Evolutionary conservation across 2,329 filamentous ascomycete genomes (phyloP).

Genomic region (Monilinia vaccinii-corymbosi): DNA sequence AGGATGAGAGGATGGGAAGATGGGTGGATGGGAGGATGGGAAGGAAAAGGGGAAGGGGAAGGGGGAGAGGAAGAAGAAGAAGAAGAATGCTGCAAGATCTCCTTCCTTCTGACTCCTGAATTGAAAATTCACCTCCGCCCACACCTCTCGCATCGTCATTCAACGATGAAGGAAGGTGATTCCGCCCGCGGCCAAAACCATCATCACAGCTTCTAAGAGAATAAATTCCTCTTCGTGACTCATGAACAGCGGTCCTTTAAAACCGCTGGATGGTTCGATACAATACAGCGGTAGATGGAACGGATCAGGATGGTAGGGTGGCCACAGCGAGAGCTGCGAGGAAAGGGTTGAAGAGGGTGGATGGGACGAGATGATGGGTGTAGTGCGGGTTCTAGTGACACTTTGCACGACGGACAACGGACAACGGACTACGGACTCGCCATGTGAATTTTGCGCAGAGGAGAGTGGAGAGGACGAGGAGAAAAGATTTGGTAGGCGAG

Average conservation of each 20-base stretch:
- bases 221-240: slow-evolving; percentile 38
- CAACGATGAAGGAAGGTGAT: slow-evolving; percentile 39
- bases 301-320: slow-evolving; percentile 49
- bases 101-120: slow-evolving; percentile 14
- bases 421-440: too few species aligned
- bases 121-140: slow-evolving; percentile 15
- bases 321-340: slow-evolving; percentile 40
- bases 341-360: slow-evolving; percentile 34
- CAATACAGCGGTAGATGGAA: slow-evolving; percentile 49
- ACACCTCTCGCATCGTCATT: slow-evolving; percentile 15
- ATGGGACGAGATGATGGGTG: slow-evolving; percentile 14
- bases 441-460: slow-evolving; percentile 16
- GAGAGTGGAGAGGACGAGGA: slow-evolving; percentile 25
- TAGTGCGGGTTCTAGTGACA: slow-evolving; percentile 17
- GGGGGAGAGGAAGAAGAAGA: not conserved
- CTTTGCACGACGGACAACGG: slow-evolving; percentile 3
- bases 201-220: slow-evolving; percentile 38
- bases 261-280: slow-evolving; percentile 48
- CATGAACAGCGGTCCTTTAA: slow-evolving; percentile 41
- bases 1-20: too few species aligned
- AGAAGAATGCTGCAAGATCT: not conserved
- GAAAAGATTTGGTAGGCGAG: slow-evolving; percentile 33
- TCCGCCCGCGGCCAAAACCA: slow-evolving; percentile 36
- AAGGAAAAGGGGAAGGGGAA: too few species aligned
- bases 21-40: too few species aligned